These are phyloP conservation scores for Penicillium lividum DNA, from an alignment of 495 filamentous ascomycete species.

Conservation along the genomic window DNA sequence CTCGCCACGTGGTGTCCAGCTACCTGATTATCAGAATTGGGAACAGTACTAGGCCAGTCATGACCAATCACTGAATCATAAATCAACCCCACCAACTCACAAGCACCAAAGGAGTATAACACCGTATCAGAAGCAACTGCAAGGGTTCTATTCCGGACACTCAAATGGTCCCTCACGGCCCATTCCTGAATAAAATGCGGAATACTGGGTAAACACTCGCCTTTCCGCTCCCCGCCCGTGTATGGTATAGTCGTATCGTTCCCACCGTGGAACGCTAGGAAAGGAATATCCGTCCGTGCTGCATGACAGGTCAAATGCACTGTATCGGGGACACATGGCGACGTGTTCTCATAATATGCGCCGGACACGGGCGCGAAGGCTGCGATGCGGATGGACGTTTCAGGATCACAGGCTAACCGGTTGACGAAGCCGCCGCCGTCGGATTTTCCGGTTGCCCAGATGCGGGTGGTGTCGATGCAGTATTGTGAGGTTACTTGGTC, in stretches of 20 bases:
- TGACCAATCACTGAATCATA: slow-evolving; percentile 9
- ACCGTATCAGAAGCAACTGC: not conserved
- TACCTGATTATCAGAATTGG: slow-evolving; percentile 6
- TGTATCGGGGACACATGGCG: not conserved
- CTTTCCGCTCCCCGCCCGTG: slow-evolving; percentile 5
- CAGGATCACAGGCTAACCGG: slow-evolving; percentile 1
- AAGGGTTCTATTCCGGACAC: not conserved
- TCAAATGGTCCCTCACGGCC: not conserved
- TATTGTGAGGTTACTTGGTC: not conserved
- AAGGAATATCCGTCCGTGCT: not conserved
- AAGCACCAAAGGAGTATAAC: not conserved
- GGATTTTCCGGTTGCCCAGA: slow-evolving; percentile 7
- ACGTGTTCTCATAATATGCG: slow-evolving; percentile 2
- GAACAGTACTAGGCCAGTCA: slow-evolving; percentile 8
- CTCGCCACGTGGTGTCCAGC: slow-evolving; percentile 2
- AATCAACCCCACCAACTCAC: slow-evolving; percentile 1
- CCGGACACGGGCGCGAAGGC: slow-evolving; percentile 8
- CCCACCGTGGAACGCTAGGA: slow-evolving; percentile 7
- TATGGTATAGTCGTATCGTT: slow-evolving; percentile 6
- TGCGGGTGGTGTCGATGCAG: not conserved
- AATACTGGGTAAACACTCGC: slow-evolving; percentile 5
- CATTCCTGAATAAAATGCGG: slow-evolving; percentile 8
- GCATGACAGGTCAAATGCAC: not conserved
- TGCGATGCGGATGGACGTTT: slow-evolving; percentile 1
- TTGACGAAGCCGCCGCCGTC: slow-evolving; percentile 6